Evolutionary conservation across 2,329 filamentous ascomycete genomes (phyloP).

Genomic region (Colletotrichum magnum): DNA sequence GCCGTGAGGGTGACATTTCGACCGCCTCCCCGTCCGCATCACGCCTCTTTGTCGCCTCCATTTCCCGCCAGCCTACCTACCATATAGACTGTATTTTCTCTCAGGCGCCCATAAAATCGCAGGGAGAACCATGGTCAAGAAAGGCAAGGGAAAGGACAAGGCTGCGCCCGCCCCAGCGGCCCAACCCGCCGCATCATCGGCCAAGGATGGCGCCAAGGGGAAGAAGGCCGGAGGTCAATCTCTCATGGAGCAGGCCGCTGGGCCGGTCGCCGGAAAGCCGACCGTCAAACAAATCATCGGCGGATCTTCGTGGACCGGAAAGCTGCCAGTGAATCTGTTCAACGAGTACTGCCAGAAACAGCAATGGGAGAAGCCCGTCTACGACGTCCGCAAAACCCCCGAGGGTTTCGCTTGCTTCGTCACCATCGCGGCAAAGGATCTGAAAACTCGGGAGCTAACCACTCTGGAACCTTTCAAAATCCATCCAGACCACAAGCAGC

Average conservation of each 20-base stretch:
- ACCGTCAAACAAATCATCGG: slow-evolving; percentile 88
- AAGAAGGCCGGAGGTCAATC: slow-evolving; percentile 52
- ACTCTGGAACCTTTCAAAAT: slow-evolving; percentile 86
- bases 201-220: slow-evolving; percentile 70
- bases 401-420: slow-evolving; percentile 87
- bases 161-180: slow-evolving; percentile 53
- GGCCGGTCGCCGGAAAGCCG: slow-evolving; percentile 61
- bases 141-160: slow-evolving; percentile 59
- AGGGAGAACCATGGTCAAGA: slow-evolving; percentile 37
- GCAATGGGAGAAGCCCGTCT: slow-evolving; percentile 95
- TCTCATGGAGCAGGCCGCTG: slow-evolving; percentile 50
- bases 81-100: slow-evolving; percentile 4
- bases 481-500: slow-evolving; percentile 80
- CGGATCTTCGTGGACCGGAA: slow-evolving; percentile 96
- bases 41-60: not conserved
- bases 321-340: slow-evolving; percentile 92
- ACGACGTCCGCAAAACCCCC: slow-evolving; percentile 81
- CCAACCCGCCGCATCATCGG: slow-evolving; percentile 46
- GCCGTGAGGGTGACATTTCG: slow-evolving; percentile 6
- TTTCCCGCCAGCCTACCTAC: not conserved
- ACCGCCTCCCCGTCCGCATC: slow-evolving; percentile 3
- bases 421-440: slow-evolving; percentile 80
- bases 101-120: not conserved
- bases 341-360: slow-evolving; percentile 96
- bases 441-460: slow-evolving; percentile 84